These are phyloP conservation scores for Ophiocordyceps camponoti-floridani DNA, from an alignment of 2,329 filamentous ascomycete genomes.

Conservation along the genomic window DNA sequence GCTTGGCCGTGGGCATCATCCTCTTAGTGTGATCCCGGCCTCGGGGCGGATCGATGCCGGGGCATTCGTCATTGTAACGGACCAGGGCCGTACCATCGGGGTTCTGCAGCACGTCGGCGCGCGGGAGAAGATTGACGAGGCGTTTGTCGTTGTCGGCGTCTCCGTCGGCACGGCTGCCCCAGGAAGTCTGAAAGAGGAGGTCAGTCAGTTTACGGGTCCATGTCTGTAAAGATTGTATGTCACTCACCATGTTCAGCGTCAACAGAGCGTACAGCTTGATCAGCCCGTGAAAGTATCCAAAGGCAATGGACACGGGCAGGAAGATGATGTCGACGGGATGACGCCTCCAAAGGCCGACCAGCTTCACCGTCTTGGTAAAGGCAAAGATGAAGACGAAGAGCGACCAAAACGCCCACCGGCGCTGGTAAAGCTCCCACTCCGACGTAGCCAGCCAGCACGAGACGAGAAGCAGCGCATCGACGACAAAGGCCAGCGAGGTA, in stretches of 20 bases:
- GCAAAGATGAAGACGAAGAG: slow-evolving; percentile 58
- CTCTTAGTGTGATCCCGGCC: not conserved
- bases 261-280: slow-evolving; percentile 81
- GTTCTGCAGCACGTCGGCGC: not conserved
- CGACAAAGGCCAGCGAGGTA: slow-evolving; percentile 66
- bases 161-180: slow-evolving; percentile 85
- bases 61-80: slow-evolving; percentile 13
- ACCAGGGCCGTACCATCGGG: slow-evolving; percentile 17
- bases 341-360: slow-evolving; percentile 69
- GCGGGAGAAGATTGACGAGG: slow-evolving; percentile 22
- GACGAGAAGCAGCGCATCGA: slow-evolving; percentile 57
- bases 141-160: slow-evolving; percentile 65
- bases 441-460: slow-evolving; percentile 52
- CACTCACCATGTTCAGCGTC: slow-evolving; percentile 64
- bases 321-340: slow-evolving; percentile 68
- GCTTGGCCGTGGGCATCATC: not conserved
- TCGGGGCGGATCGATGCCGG: not conserved
- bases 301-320: slow-evolving; percentile 70
- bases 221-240: not conserved
- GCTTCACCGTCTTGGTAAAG: slow-evolving; percentile 81
- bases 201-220: not conserved
- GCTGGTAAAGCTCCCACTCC: slow-evolving; percentile 34
- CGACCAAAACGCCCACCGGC: slow-evolving; percentile 36
- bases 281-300: slow-evolving; percentile 82
- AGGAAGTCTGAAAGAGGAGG: slow-evolving; percentile 52